Conservation (phyloP, 306 rosid genomes). For the Comarum palustre region DNA sequence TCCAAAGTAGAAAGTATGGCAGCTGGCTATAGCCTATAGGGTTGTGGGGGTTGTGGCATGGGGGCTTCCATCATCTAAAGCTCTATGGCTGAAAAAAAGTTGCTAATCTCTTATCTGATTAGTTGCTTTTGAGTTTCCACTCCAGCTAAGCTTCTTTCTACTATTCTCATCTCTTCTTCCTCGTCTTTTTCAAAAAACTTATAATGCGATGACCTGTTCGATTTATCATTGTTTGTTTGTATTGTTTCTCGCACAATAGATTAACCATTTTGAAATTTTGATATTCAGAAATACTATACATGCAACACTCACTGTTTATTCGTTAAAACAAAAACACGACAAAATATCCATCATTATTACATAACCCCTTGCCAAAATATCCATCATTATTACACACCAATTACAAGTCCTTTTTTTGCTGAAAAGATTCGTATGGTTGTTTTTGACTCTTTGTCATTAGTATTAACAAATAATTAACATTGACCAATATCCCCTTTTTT, state of each 20-base stretch:
- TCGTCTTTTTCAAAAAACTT: not conserved
- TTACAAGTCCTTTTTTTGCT: not conserved
- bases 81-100: slow-evolving; percentile 2
- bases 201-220: too few relatives aligned
- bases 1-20: slow-evolving; percentile 12
- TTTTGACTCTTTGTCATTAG: not conserved
- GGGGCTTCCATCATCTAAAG: slow-evolving; percentile 17
- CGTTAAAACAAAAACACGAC: not conserved
- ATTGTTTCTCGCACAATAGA: too few relatives aligned
- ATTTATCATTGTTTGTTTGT: too few relatives aligned
- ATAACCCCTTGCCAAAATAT: not conserved
- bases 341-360: too few relatives aligned
- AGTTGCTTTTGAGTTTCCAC: slow-evolving; percentile 22
- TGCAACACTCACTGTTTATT: too few relatives aligned
- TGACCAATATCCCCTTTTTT: not conserved
- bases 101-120: not conserved
- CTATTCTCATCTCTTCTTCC: slow-evolving; percentile 1
- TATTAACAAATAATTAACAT: not conserved
- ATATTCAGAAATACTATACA: not conserved
- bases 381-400: not conserved
- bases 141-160: slow-evolving; percentile 10
- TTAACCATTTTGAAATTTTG: too few relatives aligned
- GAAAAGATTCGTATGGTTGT: not conserved
- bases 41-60: slow-evolving; percentile 22
- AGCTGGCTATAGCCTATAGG: not conserved